Conservation (phyloP, 495 filamentous ascomycete species). For the Penicillium cataractarum region DNA sequence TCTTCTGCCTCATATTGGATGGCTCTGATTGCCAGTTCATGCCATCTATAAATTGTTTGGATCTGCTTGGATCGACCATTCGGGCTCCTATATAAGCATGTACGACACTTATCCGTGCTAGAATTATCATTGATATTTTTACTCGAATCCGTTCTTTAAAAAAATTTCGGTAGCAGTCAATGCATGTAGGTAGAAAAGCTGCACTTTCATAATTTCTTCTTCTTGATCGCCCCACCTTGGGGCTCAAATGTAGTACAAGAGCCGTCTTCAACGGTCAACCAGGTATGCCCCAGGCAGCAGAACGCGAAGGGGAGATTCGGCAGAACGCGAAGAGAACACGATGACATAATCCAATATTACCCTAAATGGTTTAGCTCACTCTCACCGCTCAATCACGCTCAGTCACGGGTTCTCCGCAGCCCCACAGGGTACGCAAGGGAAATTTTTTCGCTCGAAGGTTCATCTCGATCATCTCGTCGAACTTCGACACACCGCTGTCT, state of each 20-base stretch:
- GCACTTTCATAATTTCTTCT: background rate
- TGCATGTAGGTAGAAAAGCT: background rate
- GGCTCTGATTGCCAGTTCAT: slow-evolving; percentile 3
- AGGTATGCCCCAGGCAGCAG: slow-evolving; percentile 13
- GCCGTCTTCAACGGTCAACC: background rate
- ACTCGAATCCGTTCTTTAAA: background rate
- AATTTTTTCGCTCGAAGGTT: slow-evolving; percentile 28
- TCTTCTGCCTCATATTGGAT: background rate
- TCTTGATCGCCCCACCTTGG: too few species aligned
- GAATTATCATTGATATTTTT: background rate
- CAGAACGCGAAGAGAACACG: slow-evolving; percentile 3
- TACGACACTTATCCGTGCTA: slow-evolving; percentile 2
- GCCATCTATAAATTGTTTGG: slow-evolving; percentile 2
- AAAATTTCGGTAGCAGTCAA: background rate
- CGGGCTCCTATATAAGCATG: background rate
- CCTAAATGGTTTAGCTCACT: slow-evolving; percentile 18
- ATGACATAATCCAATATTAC: slow-evolving; percentile 29
- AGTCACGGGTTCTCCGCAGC: slow-evolving; percentile 23
- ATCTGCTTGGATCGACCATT: background rate
- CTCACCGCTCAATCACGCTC: slow-evolving; percentile 23
- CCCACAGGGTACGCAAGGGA: slow-evolving; percentile 26
- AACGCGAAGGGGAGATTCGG: background rate
- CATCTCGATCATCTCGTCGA: slow-evolving; percentile 13
- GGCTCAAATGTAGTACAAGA: background rate
- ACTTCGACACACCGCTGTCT: slow-evolving; percentile 21